Base-by-base conservation (phyloP, 2,329 filamentous ascomycete species). In the Thelonectria olida region DNA sequence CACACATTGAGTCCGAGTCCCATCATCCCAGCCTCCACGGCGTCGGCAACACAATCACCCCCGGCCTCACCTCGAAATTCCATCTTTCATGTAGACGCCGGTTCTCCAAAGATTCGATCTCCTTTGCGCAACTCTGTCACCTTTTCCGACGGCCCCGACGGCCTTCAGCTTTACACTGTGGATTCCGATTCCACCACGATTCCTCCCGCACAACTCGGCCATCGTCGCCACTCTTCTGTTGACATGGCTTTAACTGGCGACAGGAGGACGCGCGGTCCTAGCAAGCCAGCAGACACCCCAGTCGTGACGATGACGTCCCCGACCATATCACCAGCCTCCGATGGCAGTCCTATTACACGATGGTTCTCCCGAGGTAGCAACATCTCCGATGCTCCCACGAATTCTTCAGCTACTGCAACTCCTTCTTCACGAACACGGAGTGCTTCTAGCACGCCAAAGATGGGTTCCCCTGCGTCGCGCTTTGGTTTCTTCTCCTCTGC, bases 401-500 rank as follows among this genome's bases (percentile, higher is more conserved):
- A 64, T 5, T 54, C 73, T 7, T 51, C 69, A 7, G 27, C 39
- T 12, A 51, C 54, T 28, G n/a, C 48, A 17, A 58, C 52, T 4
- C 55, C 62, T 5, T 60, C 62, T 28, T 34, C 50, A 41, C 62
- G 66, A 41, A 48, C 64, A 23, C 55, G 64, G 19, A 68, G 68
- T 23, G 50, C 67, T 20, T 63, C 66, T 10, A 70, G 73, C 5
- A 76, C 78, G 13, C 73, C 79, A 9, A 79, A 79, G 57, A 76
- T 69, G 45, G 48, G 67, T 27, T 72, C 67, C 38, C 68, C 73
- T 22, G 71, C 64, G 22, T 81, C 79, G 41, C 81, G 78, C 28
- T 79, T 85, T 62, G 78, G 79, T 38, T 82, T 84, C 65, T 73
- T 85, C 45, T 73, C 79, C 2, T 80, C 82, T 3, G 78, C 80